Evolutionary conservation across 805 yeast genomes (phyloP), one percentile per base, ranked within the genome.

Genomic region (Kurtzmaniella cleridarum): DNA sequence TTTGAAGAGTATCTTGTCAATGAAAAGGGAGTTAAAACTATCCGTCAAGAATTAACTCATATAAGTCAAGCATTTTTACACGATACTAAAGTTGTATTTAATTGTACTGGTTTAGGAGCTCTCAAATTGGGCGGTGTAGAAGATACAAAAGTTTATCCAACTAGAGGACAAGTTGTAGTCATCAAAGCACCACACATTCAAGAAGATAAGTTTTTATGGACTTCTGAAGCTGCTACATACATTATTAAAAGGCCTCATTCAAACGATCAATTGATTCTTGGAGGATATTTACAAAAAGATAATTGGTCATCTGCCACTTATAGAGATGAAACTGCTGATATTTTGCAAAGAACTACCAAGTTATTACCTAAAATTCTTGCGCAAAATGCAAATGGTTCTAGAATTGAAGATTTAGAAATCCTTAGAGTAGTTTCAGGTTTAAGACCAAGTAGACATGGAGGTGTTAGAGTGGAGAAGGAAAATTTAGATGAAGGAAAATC

Each of bases 121-220:
- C 66, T 65, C 34, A 54, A 58, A 2, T 60, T 86, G 5, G 79
- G 79, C 6, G 93, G 90, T 10, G 86, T 82, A 13, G 60, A 64
- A 15, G 95, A 86, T 51, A 44, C 62, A 7, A 60, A 63, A 1
- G 74, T 81, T 14, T 82, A 79, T 47, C 91, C 95, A 6, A 77
- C 85, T 1, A 66, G 95, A 42, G 95, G 95, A 4, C 95, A 85
- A 53, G 88, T 84, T 18, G 81, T 84, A 14, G 80, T 84, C 8
- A 69, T 84, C 16, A 73, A 69, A 43, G 87, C 88, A 0, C 88
- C 89, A 2, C 84, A 81, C 48, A 66, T 84, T 43, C 63, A 62
- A 27, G 78, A 76, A 48, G 84, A 82, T 54, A 60, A 59, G 43
- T 53, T 77, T 67, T 61, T 76, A 38, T 79, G 84, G 84, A 82